Percentiles rank a stretch among this genome's conserved stretches.
Evolutionary conservation across 169 alveolate species (phyloP).

Genomic region (Perkinsus marinus): DNA sequence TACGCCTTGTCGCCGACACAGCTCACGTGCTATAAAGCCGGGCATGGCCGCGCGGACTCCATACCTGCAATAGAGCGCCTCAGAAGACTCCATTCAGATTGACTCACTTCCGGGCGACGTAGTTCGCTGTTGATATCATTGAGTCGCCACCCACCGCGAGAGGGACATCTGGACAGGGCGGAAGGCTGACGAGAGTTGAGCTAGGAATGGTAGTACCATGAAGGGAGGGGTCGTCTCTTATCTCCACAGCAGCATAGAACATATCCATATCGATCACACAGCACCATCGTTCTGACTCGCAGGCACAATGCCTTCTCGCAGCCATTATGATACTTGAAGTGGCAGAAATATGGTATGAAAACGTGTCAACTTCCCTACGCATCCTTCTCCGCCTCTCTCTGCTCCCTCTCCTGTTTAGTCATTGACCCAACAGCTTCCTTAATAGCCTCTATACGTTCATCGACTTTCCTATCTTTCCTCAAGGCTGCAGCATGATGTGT

Average conservation of each 20-base stretch:
- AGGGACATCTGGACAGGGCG: conserved; percentile 22
- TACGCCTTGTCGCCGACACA: conserved; percentile 33
- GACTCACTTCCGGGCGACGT: conserved; percentile 37
- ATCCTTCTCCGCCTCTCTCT: background rate
- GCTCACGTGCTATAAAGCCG: conserved; percentile 42
- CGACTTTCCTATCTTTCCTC: background rate
- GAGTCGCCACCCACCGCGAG: conserved; percentile 43
- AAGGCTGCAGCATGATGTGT: background rate
- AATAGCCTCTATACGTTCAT: background rate
- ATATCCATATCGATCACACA: conserved; percentile 64
- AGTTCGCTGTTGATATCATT: conserved; percentile 50
- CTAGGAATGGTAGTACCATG: conserved; percentile 16
- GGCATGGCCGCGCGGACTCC: conserved; percentile 63
- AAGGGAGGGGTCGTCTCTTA: conserved; percentile 59
- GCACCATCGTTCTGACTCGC: background rate
- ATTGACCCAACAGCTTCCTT: background rate
- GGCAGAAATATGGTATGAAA: too few relatives aligned
- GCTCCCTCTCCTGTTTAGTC: background rate
- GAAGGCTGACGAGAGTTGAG: background rate
- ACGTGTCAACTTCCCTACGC: background rate
- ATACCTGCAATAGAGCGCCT: background rate
- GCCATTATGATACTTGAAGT: background rate
- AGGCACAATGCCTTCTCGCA: background rate
- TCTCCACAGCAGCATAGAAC: conserved; percentile 73
- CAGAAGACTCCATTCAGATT: background rate